Conservation (phyloP, 345 rosid species). For the Pseudoturritis turrita region DNA sequence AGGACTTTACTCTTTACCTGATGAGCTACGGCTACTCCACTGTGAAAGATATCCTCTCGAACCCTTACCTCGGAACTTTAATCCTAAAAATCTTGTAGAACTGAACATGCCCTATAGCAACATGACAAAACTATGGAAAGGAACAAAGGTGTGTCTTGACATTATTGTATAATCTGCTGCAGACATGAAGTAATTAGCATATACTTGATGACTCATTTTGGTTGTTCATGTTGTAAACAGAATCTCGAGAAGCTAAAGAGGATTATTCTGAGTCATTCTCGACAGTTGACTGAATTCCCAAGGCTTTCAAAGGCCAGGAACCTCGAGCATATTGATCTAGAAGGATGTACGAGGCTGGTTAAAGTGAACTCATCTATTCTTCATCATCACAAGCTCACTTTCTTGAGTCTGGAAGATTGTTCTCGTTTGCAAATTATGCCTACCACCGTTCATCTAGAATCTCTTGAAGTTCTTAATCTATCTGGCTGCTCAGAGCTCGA, state of each 20-base stretch:
- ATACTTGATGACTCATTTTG: not conserved
- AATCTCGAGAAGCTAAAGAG: slow-evolving; percentile 12
- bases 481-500: slow-evolving; percentile 27
- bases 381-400: slow-evolving; percentile 14
- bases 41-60: slow-evolving; percentile 19
- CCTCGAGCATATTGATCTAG: slow-evolving; percentile 27
- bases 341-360: slow-evolving; percentile 24
- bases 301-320: slow-evolving; percentile 8
- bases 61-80: slow-evolving; percentile 27
- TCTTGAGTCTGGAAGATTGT: slow-evolving; percentile 16
- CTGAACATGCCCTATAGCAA: slow-evolving; percentile 14
- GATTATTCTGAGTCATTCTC: slow-evolving; percentile 12
- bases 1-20: slow-evolving; percentile 3
- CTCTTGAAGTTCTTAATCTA: slow-evolving; percentile 21
- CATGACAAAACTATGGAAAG: slow-evolving; percentile 22
- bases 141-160: slow-evolving; percentile 6
- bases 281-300: not conserved
- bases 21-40: slow-evolving; percentile 20
- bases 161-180: not conserved
- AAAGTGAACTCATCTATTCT: slow-evolving; percentile 16
- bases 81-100: slow-evolving; percentile 18
- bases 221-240: slow-evolving; percentile 8
- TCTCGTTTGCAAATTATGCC: slow-evolving; percentile 11
- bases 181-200: not conserved
- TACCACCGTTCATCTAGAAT: not conserved